Base-by-base conservation (phyloP, 306 rosid genomes). In the Quercus variabilis region DNA sequence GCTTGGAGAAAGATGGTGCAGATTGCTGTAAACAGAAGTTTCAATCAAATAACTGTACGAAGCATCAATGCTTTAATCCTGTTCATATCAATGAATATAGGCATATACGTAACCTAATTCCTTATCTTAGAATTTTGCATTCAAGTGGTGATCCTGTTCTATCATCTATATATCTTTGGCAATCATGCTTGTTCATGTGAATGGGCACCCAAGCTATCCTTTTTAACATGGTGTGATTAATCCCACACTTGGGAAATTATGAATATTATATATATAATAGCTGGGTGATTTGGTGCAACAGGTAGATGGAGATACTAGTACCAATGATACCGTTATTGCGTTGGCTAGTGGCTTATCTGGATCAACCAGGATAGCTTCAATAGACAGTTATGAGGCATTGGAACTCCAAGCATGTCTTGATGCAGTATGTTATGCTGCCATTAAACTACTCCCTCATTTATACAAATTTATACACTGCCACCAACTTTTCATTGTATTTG, bases 221-320 rank as follows among this genome's bases (percentile, higher is more conserved):
- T 62, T 62, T 13, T 23, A 33, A 19, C 35, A 6, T 4, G 26
- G 17, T 56, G 55, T 43, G 51, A 25, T 79, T 59, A 52, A 33
- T 75, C 75, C 55, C 43, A 41, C 26, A 31, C 77, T 30, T 30
- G 55, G 81, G 72, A 54, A 52, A 15, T 69, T 78, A 46, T 18
- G 71, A 38, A 31, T 20, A 11, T 78, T 46, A n/a, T 67, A 23
- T 70, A 71, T 55, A 76, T 46, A 49, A 49, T 49, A 31, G 79
- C 83, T 33, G 52, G 70, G 12, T 65, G 71, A 52, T 85, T 57
- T 79, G 65, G 20, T 79, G 35, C 80, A 73, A 60, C 86, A 95
- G 99, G 99, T 95, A 62, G 99, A 95, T 76, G 99, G 99, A 79
- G 99, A 95, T 84, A 91, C 97, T 18, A 93, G 99, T 84, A 95